Evolutionary conservation across 2,329 filamentous ascomycete genomes (phyloP), one percentile per base, ranked within the genome.

Genomic region (Fusarium succisae): DNA sequence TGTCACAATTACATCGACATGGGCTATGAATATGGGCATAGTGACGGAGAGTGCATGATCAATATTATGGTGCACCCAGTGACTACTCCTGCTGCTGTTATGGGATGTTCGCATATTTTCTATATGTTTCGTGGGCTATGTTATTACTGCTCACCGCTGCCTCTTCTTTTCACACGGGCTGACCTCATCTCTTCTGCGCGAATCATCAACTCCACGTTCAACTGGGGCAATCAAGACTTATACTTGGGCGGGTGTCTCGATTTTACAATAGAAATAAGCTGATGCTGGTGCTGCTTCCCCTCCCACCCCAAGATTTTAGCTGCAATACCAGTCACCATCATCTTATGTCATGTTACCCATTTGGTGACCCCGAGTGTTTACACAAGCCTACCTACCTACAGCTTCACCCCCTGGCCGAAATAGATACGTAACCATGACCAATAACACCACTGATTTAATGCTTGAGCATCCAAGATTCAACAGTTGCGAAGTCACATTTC

Each of bases 201-300:
- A 57, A 48, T 41, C 53, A 66, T 65, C 70, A 55, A 43, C 51
- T 58, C 39, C 53, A 37, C 26, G 43, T 50, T 51, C 43, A 24
- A 20, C n/a, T 53, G 48, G 35, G 59, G 26, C 43, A 43, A 45
- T 53, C 57, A 41, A 57, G 45, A 20, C 30, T 26, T 55, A 44
- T 35, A 35, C 64, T 70, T 55, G 58, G 59, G 48, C 48, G 39
- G 50, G 50, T 69, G 53, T 69, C 51, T 58, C 67, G 45, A 63
- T 45, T 70, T 70, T 28, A 60, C 48, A 65, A 66, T 57, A 74
- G 63, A 47, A 63, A 72, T 77, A 73, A 76, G 58, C 73, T 77
- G 75, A 77, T 74, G 44, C 44, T 59, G 63, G 51, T 56, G 41
- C 63, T 60, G 41, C 63, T 56, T 45, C 38, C 60, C 64, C 54